Base-by-base conservation (phyloP, 768 basidiomycete species). In the Leucocoprinus sp. region DNA sequence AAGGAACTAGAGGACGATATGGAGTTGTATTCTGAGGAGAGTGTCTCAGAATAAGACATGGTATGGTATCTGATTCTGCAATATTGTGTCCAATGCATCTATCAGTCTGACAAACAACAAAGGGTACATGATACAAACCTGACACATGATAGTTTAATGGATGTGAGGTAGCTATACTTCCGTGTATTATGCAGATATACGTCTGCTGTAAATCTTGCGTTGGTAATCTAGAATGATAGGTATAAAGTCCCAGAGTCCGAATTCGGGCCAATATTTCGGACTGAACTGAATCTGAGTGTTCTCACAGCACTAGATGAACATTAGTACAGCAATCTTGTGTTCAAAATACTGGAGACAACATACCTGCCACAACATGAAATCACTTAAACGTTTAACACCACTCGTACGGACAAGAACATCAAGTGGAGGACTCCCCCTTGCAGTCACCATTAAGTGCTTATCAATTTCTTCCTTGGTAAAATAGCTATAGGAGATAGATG, bases 321-420 rank as follows among this genome's bases (percentile, higher is more conserved):
- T 41, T 21, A 41, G 18, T 9, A 9, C 8, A 38, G 18, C 14
- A 23, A 21, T 2, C 14, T 23, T 14, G 23, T 31, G n/a, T 2
- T 5, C 37, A 14, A 27, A 33, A 18, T 15, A 2, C 36, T 4
- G 23, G 11, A 17, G 29, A 9, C 8, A 17, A 64, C 78, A 48
- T 46, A 87, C 93, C 86, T 99, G 96, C 96, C 95, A 99, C 12
- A 93, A 76, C 59, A 97, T 61, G 58, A 82, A 99, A 54, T 96
- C 91, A 56, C 88, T 91, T 18, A 96, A 64, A 3, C 92, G 74
- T 48, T 78, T 83, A 4, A 95, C 96, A 8, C 93, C 91, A 41
- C 90, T 92, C 0, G 93, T 96, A 33, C 96, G 77, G 17, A 99
- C 69, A 42, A 98, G 74, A 37, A 99, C 76, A 56, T 98, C 95